A percentile compares a stretch with the other conserved stretches of the same genome.
Evolutionary conservation across 2,329 filamentous ascomycete genomes (phyloP).

Genomic region (Colletotrichum magnum): DNA sequence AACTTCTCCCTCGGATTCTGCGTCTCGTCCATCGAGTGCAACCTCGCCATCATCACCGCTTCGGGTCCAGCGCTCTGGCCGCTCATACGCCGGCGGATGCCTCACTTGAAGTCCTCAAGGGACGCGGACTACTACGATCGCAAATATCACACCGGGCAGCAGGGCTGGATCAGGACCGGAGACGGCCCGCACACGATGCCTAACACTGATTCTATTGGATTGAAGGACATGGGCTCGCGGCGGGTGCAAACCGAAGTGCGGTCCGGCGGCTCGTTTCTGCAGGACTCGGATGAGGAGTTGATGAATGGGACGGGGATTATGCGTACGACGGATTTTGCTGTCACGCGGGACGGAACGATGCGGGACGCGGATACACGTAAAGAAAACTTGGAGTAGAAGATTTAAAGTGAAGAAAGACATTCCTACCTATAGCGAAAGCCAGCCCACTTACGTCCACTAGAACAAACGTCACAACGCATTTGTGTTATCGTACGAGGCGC

Average conservation of each 20-base stretch:
- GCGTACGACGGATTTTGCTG: not conserved
- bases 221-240: not conserved
- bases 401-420: too few species aligned
- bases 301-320: constrained; percentile 14
- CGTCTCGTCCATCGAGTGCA: constrained; percentile 51
- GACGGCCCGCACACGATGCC: constrained; percentile 5
- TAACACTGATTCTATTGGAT: not conserved
- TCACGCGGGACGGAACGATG: not conserved
- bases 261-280: not conserved
- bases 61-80: constrained; percentile 54
- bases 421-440: too few species aligned
- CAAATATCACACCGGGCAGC: constrained; percentile 7
- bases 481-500: too few species aligned
- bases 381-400: too few species aligned
- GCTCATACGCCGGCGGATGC: constrained; percentile 47
- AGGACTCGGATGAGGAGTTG: constrained; percentile 20
- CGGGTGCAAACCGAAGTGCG: not conserved
- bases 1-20: constrained; percentile 44
- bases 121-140: constrained; percentile 4
- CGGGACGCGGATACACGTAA: too few species aligned
- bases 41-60: constrained; percentile 55
- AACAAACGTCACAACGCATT: too few species aligned
- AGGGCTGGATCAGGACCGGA: constrained; percentile 13
- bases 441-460: too few species aligned
- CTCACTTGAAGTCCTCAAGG: constrained; percentile 22